phyloP scores from a whole-genome alignment of 352 stramenopile genomes.

The Globisporangium sylvaticum region DNA sequence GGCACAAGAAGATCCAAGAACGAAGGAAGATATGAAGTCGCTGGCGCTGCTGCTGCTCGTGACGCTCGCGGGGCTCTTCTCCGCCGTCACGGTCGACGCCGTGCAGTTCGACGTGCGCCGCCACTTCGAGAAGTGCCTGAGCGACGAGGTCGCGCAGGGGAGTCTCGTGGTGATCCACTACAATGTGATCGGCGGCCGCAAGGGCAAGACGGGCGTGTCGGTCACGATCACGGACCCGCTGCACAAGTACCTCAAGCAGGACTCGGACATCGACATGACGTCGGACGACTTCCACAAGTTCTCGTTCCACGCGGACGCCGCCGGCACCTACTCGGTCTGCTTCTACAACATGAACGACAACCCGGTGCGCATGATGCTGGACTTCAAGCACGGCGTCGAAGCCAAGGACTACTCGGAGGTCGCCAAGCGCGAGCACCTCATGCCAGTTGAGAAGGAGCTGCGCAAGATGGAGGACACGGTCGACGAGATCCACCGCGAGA shows the following conservation, averaged over 20 bases:
- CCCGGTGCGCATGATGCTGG: constrained; percentile 67
- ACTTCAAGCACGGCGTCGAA: constrained; percentile 87
- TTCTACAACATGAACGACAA: constrained; percentile 83
- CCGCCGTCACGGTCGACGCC: constrained; percentile 19
- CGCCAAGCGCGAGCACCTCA: constrained; percentile 86
- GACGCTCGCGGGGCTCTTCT: constrained; percentile 16
- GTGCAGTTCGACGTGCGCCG: constrained; percentile 80
- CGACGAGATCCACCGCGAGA: constrained; percentile 87
- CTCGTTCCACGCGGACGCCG: constrained; percentile 68
- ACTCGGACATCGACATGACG: constrained; percentile 79
- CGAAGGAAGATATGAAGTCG: constrained; percentile 8
- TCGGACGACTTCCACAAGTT: constrained; percentile 83
- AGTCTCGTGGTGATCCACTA: constrained; percentile 84
- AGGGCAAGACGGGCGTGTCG: constrained; percentile 68
- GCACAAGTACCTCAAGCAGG: constrained; percentile 79
- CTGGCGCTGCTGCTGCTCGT: constrained; percentile 31
- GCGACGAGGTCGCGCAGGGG: constrained; percentile 73
- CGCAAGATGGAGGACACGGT: constrained; percentile 89
- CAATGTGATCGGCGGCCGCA: constrained; percentile 60
- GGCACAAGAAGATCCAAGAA: constrained; percentile 6
- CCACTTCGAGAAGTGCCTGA: constrained; percentile 77
- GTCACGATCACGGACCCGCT: constrained; percentile 71
- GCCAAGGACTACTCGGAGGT: constrained; percentile 88
- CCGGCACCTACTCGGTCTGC: constrained; percentile 73
- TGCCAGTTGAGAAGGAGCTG: constrained; percentile 87